Percentiles rank a stretch among this genome's conserved stretches.
phyloP scores from a whole-genome alignment of 768 basidiomycete genomes.

The Suillus paluster region DNA sequence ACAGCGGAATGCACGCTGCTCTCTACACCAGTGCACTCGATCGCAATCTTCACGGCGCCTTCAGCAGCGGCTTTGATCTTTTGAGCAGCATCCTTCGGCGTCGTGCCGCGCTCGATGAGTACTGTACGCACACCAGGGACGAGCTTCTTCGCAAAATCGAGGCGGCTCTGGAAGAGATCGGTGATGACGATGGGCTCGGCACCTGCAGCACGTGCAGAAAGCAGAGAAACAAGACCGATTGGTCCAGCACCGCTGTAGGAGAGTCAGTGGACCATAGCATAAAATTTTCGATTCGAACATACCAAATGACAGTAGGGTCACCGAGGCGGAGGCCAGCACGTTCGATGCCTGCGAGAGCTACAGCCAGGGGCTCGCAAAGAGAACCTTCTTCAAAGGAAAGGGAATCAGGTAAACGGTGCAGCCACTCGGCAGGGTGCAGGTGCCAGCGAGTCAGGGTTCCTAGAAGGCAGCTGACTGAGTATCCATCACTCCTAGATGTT shows the following conservation, averaged over 20 bases:
- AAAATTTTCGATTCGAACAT: constrained; percentile 9
- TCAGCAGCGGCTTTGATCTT: constrained; percentile 57
- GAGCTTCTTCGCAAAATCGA: constrained; percentile 67
- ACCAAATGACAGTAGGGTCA: constrained; percentile 67
- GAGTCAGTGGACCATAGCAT: constrained; percentile 14
- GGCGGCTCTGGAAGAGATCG: constrained; percentile 64
- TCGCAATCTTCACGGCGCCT: constrained; percentile 50
- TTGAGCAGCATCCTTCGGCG: constrained; percentile 53
- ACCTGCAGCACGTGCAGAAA: constrained; percentile 69
- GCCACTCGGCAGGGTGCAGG: constrained; percentile 68
- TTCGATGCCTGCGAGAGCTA: constrained; percentile 70
- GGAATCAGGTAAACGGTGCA: constrained; percentile 64
- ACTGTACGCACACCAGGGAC: constrained; percentile 63
- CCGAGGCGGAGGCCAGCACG: constrained; percentile 67
- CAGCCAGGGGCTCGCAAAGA: constrained; percentile 68
- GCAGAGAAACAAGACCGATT: constrained; percentile 63
- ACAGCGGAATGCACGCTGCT: constrained; percentile 64
- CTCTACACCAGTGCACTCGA: constrained; percentile 71
- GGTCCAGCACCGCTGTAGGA: constrained; percentile 63
- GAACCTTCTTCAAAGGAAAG: constrained; percentile 72
- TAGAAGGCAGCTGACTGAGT: constrained; percentile 21
- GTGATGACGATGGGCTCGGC: constrained; percentile 74
- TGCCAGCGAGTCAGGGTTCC: constrained; percentile 70
- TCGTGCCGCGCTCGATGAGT: constrained; percentile 51
- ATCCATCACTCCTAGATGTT: not conserved